These are phyloP conservation scores for Areca catechu DNA, from an alignment of 176 grass and related monocot genomes.

Conservation along the genomic window DNA sequence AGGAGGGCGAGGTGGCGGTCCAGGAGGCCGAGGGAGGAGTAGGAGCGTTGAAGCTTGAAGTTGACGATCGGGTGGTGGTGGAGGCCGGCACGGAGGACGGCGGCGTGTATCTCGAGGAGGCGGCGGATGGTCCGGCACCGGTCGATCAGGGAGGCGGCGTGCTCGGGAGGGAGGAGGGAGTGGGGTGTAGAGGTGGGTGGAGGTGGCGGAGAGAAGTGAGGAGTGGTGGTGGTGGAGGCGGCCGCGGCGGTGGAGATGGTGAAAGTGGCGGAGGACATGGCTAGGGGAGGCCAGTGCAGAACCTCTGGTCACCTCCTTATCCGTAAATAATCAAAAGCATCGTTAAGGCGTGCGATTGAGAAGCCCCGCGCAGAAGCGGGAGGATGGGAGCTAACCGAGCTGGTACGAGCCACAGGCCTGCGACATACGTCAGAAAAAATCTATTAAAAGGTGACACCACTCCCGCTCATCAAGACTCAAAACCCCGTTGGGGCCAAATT, in stretches of 20 bases:
- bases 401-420: too few species aligned
- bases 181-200: background rate
- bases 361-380: too few species aligned
- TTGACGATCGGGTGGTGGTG: constrained; percentile 40
- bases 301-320: background rate
- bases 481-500: too few species aligned
- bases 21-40: constrained; percentile 42
- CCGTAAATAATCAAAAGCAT: background rate
- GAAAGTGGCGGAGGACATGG: constrained; percentile 13
- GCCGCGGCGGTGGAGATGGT: background rate
- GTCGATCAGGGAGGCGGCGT: constrained; percentile 35
- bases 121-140: constrained; percentile 32
- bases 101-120: constrained; percentile 57
- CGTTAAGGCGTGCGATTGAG: too few species aligned
- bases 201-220: background rate
- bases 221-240: background rate
- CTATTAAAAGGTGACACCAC: too few species aligned
- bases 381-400: too few species aligned
- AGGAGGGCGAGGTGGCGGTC: constrained; percentile 51
- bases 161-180: constrained; percentile 20
- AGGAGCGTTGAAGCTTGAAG: constrained; percentile 72
- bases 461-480: too few species aligned
- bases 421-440: too few species aligned
- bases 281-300: too few species aligned
- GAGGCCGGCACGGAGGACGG: constrained; percentile 36